Base-by-base conservation (phyloP, 805 yeast genomes). In the Ogataea corticis region DNA sequence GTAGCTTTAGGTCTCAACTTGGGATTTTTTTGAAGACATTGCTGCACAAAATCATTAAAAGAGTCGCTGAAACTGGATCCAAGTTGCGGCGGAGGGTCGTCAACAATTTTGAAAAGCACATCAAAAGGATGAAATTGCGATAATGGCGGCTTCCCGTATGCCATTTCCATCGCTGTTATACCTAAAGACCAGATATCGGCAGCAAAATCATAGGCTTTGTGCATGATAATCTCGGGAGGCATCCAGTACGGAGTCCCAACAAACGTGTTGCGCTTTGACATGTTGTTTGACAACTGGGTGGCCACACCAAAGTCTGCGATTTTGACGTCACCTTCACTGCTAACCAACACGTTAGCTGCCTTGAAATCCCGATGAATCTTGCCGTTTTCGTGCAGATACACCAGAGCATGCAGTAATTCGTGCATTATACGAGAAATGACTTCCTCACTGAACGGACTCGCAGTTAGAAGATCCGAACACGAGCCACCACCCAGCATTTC, bases 261-360 rank as follows among this genome's bases (percentile, higher is more conserved):
- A 58, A 78, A 72, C 0, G 84, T 68, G 61, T 75, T 71, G 36
- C 72, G 45, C 46, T 80, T 72, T 14, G 79, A 72, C 46, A 79
- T 67, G 54, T 78, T 73, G 41, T 82, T 83, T 2, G 82, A 73
- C 4, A 67, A 72, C 55, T 83, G 86, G 0, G 97, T 87, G 1
- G 98, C 96, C 10, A 92, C 97, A 1, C 98, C 98, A 66, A 92
- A 92, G 64, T 92, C 99, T 2, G 97, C 97, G 39, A 92, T 74
- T 57, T 92, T 94, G 12, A 89, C 92, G 9, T 77, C 82, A 2
- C 95, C 91, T 11, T 73, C 66, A 2, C 76, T 75, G 15, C 88
- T 82, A 14, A 91, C 63, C 28, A 92, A 68, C 18, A 92, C 80
- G 62, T 92, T 92, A 0, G 97, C 98, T 2, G 97, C 96, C 62